Evolutionary conservation across 176 grass and related monocot genomes (phyloP).

Genomic region (Aegilops tauschii): DNA sequence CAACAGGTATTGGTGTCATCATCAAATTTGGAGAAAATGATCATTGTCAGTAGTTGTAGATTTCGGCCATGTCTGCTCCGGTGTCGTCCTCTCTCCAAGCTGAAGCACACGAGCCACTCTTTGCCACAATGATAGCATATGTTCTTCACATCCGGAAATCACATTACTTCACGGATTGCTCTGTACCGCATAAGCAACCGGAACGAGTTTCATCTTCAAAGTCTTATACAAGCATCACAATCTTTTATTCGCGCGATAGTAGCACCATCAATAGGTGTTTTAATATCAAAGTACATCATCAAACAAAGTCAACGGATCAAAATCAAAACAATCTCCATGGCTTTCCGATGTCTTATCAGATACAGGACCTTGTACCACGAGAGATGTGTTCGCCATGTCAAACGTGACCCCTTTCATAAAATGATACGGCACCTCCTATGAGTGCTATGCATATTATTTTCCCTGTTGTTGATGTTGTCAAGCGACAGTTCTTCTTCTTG

Average conservation of each 20-base stretch:
- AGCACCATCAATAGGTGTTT: not conserved
- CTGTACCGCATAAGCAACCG: too few relatives aligned
- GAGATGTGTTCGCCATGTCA: not conserved
- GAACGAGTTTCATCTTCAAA: too few relatives aligned
- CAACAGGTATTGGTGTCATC: not conserved
- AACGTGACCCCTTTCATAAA: not conserved
- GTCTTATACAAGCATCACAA: not conserved
- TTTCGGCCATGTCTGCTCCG: not conserved
- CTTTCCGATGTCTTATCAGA: not conserved
- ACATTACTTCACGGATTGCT: too few relatives aligned
- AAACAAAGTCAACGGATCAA: too few relatives aligned
- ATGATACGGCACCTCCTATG: too few relatives aligned
- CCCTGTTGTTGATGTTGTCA: too few relatives aligned
- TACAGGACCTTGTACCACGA: not conserved
- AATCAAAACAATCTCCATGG: too few relatives aligned
- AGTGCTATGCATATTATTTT: too few relatives aligned
- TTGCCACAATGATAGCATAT: not conserved
- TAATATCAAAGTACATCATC: too few relatives aligned
- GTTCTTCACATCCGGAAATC: not conserved
- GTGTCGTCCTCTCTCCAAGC: not conserved
- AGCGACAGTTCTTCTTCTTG: too few relatives aligned
- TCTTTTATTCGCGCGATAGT: not conserved
- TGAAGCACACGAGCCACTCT: not conserved
- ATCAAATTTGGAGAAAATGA: not conserved
- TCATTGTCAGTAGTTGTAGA: not conserved